phyloP scores from a whole-genome alignment of 352 stramenopile genomes.

The Globisporangium lucens region DNA sequence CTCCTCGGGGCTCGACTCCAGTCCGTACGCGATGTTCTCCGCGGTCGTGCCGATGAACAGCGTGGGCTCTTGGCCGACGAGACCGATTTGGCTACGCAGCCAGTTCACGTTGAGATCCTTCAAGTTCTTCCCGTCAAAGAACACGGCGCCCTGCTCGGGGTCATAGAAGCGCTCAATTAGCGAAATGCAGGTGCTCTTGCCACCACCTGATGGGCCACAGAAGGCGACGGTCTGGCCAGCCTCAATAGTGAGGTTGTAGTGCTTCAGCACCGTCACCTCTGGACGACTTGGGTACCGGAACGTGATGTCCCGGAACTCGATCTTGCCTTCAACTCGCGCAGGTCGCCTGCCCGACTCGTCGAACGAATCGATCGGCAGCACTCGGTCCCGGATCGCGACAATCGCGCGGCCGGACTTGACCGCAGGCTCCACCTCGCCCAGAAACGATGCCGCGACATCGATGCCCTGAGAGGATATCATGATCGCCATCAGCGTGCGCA shows the following conservation, averaged over 20 bases:
- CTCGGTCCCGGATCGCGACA: not conserved
- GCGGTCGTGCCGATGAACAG: constrained; percentile 41
- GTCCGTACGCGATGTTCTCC: constrained; percentile 53
- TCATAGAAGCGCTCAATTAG: constrained; percentile 35
- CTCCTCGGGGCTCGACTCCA: constrained; percentile 24
- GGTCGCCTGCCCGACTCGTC: not conserved
- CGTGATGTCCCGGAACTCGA: constrained; percentile 21
- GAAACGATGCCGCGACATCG: constrained; percentile 20
- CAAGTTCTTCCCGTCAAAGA: constrained; percentile 22
- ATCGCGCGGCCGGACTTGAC: constrained; percentile 9
- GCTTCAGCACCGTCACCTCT: constrained; percentile 17
- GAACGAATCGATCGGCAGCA: constrained; percentile 10
- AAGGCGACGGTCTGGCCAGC: constrained; percentile 30
- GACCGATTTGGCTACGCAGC: constrained; percentile 24
- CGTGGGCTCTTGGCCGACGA: constrained; percentile 63
- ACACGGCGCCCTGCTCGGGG: constrained; percentile 15
- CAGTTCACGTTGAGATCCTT: constrained; percentile 24
- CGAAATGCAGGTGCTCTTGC: constrained; percentile 30
- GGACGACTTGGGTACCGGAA: constrained; percentile 29
- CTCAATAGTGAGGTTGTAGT: constrained; percentile 20
- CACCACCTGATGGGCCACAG: constrained; percentile 21
- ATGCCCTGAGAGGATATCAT: constrained; percentile 43
- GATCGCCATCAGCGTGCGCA: constrained; percentile 46
- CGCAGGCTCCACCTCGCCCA: constrained; percentile 37
- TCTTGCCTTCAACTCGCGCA: constrained; percentile 9